phyloP scores from a whole-genome alignment of 345 rosid genomes.

The Arabidopsis thaliana region TAIR10.1 NC_003076.8:18027001-18027500 shows the following conservation, averaged over 20 bases:
- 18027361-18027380: not conserved
- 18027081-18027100: not conserved
- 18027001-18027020: not conserved
- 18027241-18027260: no score
- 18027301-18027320: not conserved
- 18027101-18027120: not conserved
- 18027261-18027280: no score
- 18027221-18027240: no score
- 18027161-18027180: not conserved
- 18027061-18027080: not conserved
- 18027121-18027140: not conserved
- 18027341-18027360: not conserved
- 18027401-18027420: not conserved
- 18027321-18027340: not conserved
- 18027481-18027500: constrained; percentile 17
- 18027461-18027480: not conserved
- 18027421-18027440: not conserved
- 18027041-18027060: not conserved
- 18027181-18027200: not conserved
- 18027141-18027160: not conserved
- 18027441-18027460: not conserved
- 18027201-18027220: not conserved
- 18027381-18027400: not conserved
- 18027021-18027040: not conserved
- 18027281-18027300: no score